phyloP scores from a whole-genome alignment of 805 yeast genomes.

The Helenozyma baotianmanensis region DNA sequence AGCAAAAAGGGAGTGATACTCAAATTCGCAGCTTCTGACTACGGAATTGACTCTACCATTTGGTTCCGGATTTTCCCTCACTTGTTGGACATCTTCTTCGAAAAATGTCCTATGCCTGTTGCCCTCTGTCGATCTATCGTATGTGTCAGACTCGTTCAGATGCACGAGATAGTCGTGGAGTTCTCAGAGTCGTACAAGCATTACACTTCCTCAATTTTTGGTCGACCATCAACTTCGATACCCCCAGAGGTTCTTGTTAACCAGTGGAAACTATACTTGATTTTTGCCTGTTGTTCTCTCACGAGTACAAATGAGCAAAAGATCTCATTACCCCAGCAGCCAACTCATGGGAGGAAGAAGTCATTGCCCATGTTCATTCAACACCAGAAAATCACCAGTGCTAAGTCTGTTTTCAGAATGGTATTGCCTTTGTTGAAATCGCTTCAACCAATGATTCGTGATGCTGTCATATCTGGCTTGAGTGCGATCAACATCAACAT shows the following conservation, averaged over 20 bases:
- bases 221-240: slow-evolving; percentile 21
- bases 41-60: slow-evolving; percentile 93
- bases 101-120: slow-evolving; percentile 84
- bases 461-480: slow-evolving; percentile 84
- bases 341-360: slow-evolving; percentile 64
- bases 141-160: slow-evolving; percentile 81
- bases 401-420: slow-evolving; percentile 82
- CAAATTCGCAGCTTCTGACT: slow-evolving; percentile 80
- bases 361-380: slow-evolving; percentile 80
- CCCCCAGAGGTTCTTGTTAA: slow-evolving; percentile 71
- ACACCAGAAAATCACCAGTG: slow-evolving; percentile 89
- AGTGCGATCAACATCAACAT: slow-evolving; percentile 89
- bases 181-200: slow-evolving; percentile 44
- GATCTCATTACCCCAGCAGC: slow-evolving; percentile 46
- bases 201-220: slow-evolving; percentile 34
- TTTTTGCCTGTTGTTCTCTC: slow-evolving; percentile 87
- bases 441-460: slow-evolving; percentile 64
- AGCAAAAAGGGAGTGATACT: slow-evolving; percentile 65
- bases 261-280: slow-evolving; percentile 85
- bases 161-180: slow-evolving; percentile 64
- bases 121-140: slow-evolving; percentile 90
- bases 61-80: slow-evolving; percentile 90
- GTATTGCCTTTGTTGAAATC: slow-evolving; percentile 76
- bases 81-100: slow-evolving; percentile 65
- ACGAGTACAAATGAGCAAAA: slow-evolving; percentile 88